Percentiles rank a stretch among this genome's conserved stretches.
Conservation (phyloP, 2,329 filamentous ascomycete species). For the Ophiocordyceps sinensis region DNA sequence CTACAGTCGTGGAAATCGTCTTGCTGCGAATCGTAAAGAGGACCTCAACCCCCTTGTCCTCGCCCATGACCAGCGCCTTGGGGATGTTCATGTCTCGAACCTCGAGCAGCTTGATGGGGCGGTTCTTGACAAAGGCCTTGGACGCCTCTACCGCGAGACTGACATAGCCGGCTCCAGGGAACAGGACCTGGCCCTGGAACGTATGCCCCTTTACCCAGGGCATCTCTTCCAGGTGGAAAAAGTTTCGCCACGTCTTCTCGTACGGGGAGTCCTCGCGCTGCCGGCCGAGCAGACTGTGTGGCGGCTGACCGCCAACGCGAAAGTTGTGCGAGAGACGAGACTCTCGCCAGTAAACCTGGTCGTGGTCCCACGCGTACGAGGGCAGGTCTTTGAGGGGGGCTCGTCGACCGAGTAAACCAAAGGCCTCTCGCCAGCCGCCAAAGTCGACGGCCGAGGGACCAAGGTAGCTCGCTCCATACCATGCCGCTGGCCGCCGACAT, state of each 20-base stretch:
- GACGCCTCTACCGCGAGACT: conserved; percentile 13
- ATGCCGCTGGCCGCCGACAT: not conserved
- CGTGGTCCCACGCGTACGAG: conserved; percentile 26
- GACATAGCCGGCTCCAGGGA: conserved; percentile 22
- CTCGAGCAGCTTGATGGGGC: not conserved
- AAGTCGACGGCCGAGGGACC: not conserved
- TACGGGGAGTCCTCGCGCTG: not conserved
- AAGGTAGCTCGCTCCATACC: not conserved
- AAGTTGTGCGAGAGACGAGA: conserved; percentile 2
- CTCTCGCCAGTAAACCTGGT: conserved; percentile 14
- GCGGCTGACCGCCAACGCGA: conserved; percentile 2
- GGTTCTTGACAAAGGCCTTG: not conserved
- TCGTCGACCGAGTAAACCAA: not conserved
- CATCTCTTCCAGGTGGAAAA: conserved; percentile 7
- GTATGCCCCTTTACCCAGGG: conserved; percentile 18
- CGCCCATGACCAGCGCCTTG: not conserved
- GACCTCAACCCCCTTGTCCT: not conserved
- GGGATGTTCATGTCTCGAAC: not conserved
- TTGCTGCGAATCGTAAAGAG: not conserved
- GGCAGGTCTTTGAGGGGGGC: conserved; percentile 12
- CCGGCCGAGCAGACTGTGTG: conserved; percentile 13
- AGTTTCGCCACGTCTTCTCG: conserved; percentile 9
- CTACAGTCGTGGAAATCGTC: not conserved
- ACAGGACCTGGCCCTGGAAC: conserved; percentile 13
- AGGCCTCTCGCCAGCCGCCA: not conserved